Conservation (phyloP, 2,329 filamentous ascomycete genomes). For the Triangularia setosa region DNA sequence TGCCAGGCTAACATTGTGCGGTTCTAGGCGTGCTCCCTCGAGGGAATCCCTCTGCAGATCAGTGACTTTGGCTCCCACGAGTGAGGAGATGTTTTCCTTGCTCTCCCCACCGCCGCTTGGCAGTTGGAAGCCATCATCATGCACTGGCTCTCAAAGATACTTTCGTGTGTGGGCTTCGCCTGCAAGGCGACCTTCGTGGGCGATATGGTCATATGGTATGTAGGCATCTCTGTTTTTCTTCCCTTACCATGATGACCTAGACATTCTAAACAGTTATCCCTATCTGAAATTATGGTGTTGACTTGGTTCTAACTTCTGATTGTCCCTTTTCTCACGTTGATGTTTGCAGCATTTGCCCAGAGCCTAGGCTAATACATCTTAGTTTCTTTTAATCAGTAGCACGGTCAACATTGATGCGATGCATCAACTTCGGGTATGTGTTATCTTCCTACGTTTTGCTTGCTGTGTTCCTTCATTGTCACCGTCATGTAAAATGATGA, state of each 20-base stretch:
- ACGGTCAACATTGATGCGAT: background rate
- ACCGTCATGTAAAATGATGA: constrained; percentile 55
- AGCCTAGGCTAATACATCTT: background rate
- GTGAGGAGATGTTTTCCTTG: background rate
- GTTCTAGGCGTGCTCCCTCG: background rate
- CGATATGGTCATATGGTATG: background rate
- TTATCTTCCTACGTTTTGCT: background rate
- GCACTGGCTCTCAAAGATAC: too few relatives aligned
- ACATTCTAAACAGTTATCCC: constrained; percentile 8
- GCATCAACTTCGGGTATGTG: too few relatives aligned
- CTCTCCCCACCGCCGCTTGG: background rate
- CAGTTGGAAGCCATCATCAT: background rate
- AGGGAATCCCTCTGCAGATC: too few relatives aligned
- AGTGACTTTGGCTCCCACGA: too few relatives aligned
- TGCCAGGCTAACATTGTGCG: background rate
- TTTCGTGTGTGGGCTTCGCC: too few relatives aligned
- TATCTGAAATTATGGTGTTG: constrained; percentile 67
- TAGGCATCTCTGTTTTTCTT: background rate
- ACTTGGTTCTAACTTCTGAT: constrained; percentile 84
- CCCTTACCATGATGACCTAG: constrained; percentile 6
- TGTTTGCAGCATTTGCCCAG: background rate
- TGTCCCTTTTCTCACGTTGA: constrained; percentile 21
- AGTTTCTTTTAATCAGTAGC: background rate
- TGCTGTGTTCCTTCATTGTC: background rate
- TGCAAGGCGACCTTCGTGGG: too few relatives aligned